These are phyloP conservation scores for Claviceps citrina DNA, from an alignment of 2,329 filamentous ascomycete species.

Conservation along the genomic window DNA sequence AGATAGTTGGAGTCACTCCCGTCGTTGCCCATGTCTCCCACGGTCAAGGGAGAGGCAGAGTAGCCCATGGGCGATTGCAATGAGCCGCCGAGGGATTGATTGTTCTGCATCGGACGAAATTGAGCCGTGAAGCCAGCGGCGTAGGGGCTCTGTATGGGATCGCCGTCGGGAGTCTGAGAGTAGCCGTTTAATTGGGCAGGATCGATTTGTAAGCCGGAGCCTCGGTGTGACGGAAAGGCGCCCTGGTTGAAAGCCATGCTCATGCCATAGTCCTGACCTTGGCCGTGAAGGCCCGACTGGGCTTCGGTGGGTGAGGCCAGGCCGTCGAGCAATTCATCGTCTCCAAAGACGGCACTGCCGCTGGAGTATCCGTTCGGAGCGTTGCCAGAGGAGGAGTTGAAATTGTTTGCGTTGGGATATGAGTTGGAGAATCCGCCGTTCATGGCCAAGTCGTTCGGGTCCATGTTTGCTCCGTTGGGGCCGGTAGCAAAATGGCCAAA, in stretches of 20 bases:
- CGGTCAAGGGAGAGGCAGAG: constrained; percentile 24
- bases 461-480: constrained; percentile 47
- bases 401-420: constrained; percentile 35
- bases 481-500: constrained; percentile 41
- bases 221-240: constrained; percentile 40
- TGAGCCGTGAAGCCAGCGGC: constrained; percentile 66
- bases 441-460: constrained; percentile 76
- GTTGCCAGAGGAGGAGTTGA: constrained; percentile 42
- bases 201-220: constrained; percentile 43
- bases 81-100: constrained; percentile 39
- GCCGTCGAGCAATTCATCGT: constrained; percentile 75
- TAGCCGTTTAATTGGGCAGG: constrained; percentile 62
- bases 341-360: constrained; percentile 64
- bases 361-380: constrained; percentile 59
- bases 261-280: constrained; percentile 42
- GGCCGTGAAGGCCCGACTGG: constrained; percentile 34
- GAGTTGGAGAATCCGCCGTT: constrained; percentile 41
- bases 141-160: constrained; percentile 84
- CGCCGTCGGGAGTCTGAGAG: constrained; percentile 81
- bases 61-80: constrained; percentile 26
- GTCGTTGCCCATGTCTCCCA: constrained; percentile 34
- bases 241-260: constrained; percentile 42
- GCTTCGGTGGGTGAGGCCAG: constrained; percentile 41
- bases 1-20: constrained; percentile 39
- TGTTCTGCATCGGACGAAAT: constrained; percentile 53